A percentile compares a stretch with the other conserved stretches of the same genome.
These are phyloP conservation scores for Pezicula neosporulosa DNA, from an alignment of 2,329 filamentous ascomycete genomes.

Conservation along the genomic window DNA sequence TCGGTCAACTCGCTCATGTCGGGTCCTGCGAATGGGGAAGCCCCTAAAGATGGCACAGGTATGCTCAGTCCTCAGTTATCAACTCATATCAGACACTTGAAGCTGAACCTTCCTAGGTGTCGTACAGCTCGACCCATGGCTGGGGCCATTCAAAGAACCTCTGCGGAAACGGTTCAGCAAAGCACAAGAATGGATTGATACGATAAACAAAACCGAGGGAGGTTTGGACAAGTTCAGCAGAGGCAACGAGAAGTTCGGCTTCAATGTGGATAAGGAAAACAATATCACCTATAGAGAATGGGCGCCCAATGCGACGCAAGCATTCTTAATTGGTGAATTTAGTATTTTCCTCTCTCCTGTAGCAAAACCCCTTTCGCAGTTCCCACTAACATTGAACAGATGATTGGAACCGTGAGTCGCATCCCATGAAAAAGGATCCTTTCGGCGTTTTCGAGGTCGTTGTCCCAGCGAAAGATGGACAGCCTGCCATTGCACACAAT, in stretches of 20 bases:
- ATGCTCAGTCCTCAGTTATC: slow-evolving; percentile 20
- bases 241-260: slow-evolving; percentile 81
- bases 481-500: slow-evolving; percentile 82
- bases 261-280: slow-evolving; percentile 77
- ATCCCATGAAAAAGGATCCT: slow-evolving; percentile 81
- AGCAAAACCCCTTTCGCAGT: slow-evolving; percentile 5
- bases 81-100: not conserved
- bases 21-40: slow-evolving; percentile 40
- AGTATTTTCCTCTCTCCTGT: slow-evolving; percentile 48
- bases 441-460: slow-evolving; percentile 87
- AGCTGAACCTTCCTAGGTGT: slow-evolving; percentile 58
- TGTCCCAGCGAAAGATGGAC: slow-evolving; percentile 69
- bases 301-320: slow-evolving; percentile 85
- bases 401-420: slow-evolving; percentile 78
- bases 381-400: slow-evolving; percentile 47
- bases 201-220: slow-evolving; percentile 78
- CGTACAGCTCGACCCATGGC: slow-evolving; percentile 81
- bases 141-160: slow-evolving; percentile 77
- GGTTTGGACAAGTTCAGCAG: slow-evolving; percentile 88
- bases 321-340: slow-evolving; percentile 90
- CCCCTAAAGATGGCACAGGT: slow-evolving; percentile 73
- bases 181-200: slow-evolving; percentile 83
- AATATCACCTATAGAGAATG: slow-evolving; percentile 93
- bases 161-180: slow-evolving; percentile 75
- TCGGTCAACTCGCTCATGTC: slow-evolving; percentile 23